A percentile compares a stretch with the other conserved stretches of the same genome.
Conservation (phyloP, 371 early-diverging fungal genomes). For the Mucor velutinosus region DNA sequence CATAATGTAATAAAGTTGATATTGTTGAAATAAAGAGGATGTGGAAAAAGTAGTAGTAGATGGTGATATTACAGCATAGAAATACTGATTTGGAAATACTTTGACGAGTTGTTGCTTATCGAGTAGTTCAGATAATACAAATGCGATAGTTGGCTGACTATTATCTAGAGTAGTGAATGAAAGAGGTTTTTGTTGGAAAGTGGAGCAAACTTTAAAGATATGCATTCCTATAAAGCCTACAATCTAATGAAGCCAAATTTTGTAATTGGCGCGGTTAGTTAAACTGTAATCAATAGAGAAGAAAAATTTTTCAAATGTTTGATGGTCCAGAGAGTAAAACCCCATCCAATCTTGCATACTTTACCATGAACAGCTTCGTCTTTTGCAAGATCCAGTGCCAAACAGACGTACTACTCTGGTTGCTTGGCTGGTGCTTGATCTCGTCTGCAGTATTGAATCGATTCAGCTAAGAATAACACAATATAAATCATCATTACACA, state of each 20-base stretch:
- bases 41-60: background rate
- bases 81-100: background rate
- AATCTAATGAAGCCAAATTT: background rate
- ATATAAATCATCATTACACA: slow-evolving; percentile 1
- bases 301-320: background rate
- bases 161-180: background rate
- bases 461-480: background rate
- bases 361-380: background rate
- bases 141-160: background rate
- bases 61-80: background rate
- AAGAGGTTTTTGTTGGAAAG: slow-evolving; percentile 2
- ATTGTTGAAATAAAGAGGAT: background rate
- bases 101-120: background rate
- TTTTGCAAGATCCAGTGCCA: background rate
- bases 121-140: background rate
- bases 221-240: background rate
- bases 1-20: background rate
- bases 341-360: background rate
- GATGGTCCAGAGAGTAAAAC: background rate
- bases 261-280: slow-evolving; percentile 2
- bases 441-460: background rate
- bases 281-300: background rate
- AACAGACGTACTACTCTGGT: background rate
- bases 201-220: background rate
- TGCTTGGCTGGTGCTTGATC: background rate